These are phyloP conservation scores for Naganishia sp. DNA, from an alignment of 1,284 basidiomycete species.

Conservation along the genomic window DNA sequence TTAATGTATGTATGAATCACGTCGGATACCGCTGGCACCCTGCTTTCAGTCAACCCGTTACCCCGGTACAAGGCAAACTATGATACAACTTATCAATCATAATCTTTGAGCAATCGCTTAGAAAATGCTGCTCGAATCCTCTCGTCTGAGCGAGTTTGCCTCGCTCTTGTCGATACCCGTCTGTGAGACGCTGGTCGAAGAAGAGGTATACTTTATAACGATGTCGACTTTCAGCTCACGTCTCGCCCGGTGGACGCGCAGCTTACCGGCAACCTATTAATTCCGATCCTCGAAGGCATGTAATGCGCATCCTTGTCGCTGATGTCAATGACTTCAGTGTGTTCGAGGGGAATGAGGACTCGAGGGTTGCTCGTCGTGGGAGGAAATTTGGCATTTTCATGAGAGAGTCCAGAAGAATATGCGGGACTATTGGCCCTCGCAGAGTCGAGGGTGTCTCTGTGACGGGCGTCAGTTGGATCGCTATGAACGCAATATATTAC, in stretches of 20 bases:
- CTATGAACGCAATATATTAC: background rate
- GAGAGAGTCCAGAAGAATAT: background rate
- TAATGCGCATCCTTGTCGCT: conserved; percentile 21
- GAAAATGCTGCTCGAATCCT: background rate
- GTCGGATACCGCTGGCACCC: background rate
- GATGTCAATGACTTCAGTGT: conserved; percentile 4
- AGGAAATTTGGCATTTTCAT: background rate
- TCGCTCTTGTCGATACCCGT: conserved; percentile 4
- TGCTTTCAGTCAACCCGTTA: background rate
- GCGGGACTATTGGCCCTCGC: background rate
- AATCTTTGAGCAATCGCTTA: background rate
- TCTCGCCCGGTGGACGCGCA: too few species aligned
- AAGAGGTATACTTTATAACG: background rate
- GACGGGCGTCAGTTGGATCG: background rate
- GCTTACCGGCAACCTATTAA: conserved; percentile 25
- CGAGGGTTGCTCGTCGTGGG: background rate
- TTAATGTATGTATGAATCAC: background rate
- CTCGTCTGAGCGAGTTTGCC: background rate
- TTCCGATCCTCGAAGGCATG: background rate
- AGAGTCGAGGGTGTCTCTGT: conserved; percentile 1
- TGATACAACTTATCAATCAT: background rate
- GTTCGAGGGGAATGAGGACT: conserved; percentile 14
- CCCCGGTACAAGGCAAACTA: background rate
- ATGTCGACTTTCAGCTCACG: background rate
- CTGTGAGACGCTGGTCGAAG: background rate